Base-by-base conservation (phyloP, 2,329 filamentous ascomycete genomes). In the Alternaria alternata region DNA sequence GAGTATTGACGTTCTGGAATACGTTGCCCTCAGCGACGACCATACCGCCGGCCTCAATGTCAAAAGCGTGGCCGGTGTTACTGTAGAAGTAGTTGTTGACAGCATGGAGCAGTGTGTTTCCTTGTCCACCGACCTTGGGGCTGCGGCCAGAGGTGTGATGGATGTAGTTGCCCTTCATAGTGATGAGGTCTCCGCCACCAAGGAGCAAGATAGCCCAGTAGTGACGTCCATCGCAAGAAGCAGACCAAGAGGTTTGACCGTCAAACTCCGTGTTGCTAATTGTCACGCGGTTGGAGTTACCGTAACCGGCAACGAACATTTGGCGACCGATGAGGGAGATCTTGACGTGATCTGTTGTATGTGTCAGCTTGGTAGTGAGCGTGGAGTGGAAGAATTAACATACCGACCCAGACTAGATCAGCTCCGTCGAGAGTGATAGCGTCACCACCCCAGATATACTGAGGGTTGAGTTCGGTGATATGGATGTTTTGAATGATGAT, bases 401-500 rank as follows among this genome's bases (percentile, higher is more conserved):
- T 54, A 54, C 42, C 76, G 43, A 78, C 75, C 76, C 76, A 79
- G 55, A 79, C 61, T 4, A 69, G 61, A 18, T 72, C 69, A 22
- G 64, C 64, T 26, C 68, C 72, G 24, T 72, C 70, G 7, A 79
- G 51, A 16, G 71, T 75, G 42, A 79, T 74, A 5, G 73, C 76
- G 62, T 78, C 76, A 18, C 76, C 76, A 11, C 76, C 77, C 76
- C 75, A 79, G 28, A 78, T 71, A 48, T 78, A 78, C 22, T 78
- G 59, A 1, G 76, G 76, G 64, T 79, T 79, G 16, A 78, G 63
- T 16, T 77, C 70, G n/a, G 71, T 75, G 54, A 78, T 77, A 26
- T 70, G 64, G 20, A 81, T 70, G 66, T 81, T 81, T 59, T 81
- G 75, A 59, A 81, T 73, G 43, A 73, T 72, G 26, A 79, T 61